Base-by-base conservation (phyloP, 306 rosid genomes). In the Vicia sativa region DNA sequence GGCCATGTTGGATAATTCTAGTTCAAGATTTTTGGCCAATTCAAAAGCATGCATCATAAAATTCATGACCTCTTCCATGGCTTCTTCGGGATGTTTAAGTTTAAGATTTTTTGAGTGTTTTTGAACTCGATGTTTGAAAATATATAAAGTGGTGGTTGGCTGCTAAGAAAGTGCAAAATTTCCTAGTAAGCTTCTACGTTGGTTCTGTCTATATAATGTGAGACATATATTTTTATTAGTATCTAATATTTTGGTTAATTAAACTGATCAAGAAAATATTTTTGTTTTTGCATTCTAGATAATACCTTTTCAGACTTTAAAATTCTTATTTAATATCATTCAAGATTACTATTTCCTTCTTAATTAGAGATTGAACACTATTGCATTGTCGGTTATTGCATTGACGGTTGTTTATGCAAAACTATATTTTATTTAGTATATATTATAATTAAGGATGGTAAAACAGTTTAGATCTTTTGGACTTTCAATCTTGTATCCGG, bases 41-140 rank as follows among this genome's bases (percentile, higher is more conserved):
- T 74, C 80, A 63, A 88, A 87, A 15, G 84, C 91, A 0, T 41
- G 78, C 15, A 53, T 81, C 13, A 87, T 55, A 0, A 74, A 75
- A 23, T 60, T 37, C 56, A 62, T 3, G 21, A 21, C 16, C 7
- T 77, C 86, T 31, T 87, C 90, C 93, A 85, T 44, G 72, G 77
- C 74, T 66, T 74, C 73, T 63, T 72, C 38, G 52, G 50, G 18
- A 16, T 41, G 10, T 21, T 42, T 42, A 14, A 12, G 10, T 21
- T 42, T 42, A 14, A 12, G 64, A 9, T 78, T 77, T 63, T 62
- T 58, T 18, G 45, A 29, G 62, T 10, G 62, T 57, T 53, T 49
- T 70, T 57, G 71, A 70, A 61, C 16, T 39, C 54, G 14, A 34
- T 25, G 62, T 16, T 60, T 11, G 28, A 25, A 13, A 48, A 50